These are phyloP conservation scores for Aureobasidium subglaciale DNA, from an alignment of 2,329 filamentous ascomycete genomes.

Conservation along the genomic window DNA sequence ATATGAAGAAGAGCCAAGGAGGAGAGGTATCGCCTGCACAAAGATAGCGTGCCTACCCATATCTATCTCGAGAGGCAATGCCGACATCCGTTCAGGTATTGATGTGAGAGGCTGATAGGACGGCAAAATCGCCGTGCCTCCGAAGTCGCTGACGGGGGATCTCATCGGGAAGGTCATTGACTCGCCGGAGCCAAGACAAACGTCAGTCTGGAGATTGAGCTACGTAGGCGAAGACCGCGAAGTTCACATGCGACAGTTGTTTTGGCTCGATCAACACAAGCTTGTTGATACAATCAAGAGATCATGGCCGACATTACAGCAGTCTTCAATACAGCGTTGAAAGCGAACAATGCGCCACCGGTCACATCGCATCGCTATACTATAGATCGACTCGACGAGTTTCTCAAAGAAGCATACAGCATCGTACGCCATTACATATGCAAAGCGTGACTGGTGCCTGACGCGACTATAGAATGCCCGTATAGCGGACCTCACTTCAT, in stretches of 20 bases:
- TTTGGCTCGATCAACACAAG: background rate
- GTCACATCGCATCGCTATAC: slow-evolving; percentile 39
- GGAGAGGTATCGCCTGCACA: background rate
- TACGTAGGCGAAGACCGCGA: slow-evolving; percentile 12
- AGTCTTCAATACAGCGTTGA: slow-evolving; percentile 61
- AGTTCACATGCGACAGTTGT: slow-evolving; percentile 5
- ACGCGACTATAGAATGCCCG: slow-evolving; percentile 62
- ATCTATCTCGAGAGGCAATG: no score
- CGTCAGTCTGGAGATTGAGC: background rate
- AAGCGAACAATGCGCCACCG: slow-evolving; percentile 47
- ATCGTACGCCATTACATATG: slow-evolving; percentile 55
- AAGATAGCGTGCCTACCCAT: background rate
- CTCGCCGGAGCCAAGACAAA: slow-evolving; percentile 4
- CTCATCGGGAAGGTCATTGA: background rate
- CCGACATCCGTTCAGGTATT: background rate
- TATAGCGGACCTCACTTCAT: slow-evolving; percentile 69
- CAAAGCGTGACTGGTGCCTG: slow-evolving; percentile 18
- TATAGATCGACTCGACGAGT: slow-evolving; percentile 60
- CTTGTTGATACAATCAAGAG: background rate
- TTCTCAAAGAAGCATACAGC: slow-evolving; percentile 86
- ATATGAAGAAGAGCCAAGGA: background rate
- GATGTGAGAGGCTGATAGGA: background rate
- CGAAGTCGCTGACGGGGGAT: no score
- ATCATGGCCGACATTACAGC: slow-evolving; percentile 55
- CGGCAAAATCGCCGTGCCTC: no score